Evolutionary conservation across 768 basidiomycete genomes (phyloP).

Genomic region (Paxillus involutus): DNA sequence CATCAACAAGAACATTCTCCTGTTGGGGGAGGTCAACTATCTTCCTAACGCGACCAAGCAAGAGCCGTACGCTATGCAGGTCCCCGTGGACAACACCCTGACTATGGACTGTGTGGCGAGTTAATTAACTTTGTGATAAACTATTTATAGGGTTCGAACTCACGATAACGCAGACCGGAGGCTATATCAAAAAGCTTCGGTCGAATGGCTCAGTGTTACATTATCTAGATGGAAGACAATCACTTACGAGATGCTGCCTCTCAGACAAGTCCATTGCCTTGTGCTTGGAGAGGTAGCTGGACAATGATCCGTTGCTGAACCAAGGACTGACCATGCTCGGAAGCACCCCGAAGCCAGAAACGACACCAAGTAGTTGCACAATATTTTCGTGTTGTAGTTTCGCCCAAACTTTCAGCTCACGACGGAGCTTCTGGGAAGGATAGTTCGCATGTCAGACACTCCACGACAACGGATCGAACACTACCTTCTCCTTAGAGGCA

Average conservation of each 20-base stretch:
- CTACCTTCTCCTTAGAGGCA: constrained; percentile 13
- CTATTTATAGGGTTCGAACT: constrained; percentile 1
- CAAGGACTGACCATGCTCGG: too few relatives aligned
- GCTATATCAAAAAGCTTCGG: constrained; percentile 19
- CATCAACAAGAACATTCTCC: constrained; percentile 45
- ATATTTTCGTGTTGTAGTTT: too few relatives aligned
- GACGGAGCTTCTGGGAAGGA: too few relatives aligned
- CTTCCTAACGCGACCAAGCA: neutral
- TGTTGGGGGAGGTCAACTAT: constrained; percentile 1
- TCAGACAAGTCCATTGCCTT: neutral
- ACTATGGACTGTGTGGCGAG: too few relatives aligned
- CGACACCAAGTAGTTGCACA: too few relatives aligned
- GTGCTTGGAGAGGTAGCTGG: constrained; percentile 14
- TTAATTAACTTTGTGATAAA: too few relatives aligned
- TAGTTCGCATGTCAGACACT: too few relatives aligned
- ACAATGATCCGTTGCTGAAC: too few relatives aligned
- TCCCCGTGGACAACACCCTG: too few relatives aligned
- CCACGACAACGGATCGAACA: neutral
- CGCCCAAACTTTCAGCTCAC: too few relatives aligned
- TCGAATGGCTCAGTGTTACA: neutral
- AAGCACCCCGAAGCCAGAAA: too few relatives aligned
- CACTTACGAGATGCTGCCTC: constrained; percentile 16
- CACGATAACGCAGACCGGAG: constrained; percentile 22
- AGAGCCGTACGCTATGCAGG: too few relatives aligned
- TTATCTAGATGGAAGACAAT: neutral